phyloP scores from a whole-genome alignment of 768 basidiomycete genomes.

The Tricholoma sp. region DNA sequence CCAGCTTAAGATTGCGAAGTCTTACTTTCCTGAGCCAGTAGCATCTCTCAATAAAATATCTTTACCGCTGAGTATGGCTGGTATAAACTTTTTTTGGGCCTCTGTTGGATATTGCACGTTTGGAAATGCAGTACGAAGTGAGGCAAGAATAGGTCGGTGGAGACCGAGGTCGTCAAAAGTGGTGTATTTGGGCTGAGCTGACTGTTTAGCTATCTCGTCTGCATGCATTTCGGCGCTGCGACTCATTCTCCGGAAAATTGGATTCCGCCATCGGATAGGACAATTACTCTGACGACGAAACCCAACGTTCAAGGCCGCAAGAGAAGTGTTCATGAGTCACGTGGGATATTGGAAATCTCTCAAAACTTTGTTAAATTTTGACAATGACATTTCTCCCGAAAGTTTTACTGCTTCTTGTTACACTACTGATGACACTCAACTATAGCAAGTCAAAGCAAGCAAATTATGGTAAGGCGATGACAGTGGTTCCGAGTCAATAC shows the following conservation, averaged over 20 bases:
- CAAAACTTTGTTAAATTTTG: too few relatives aligned
- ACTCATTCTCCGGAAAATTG: constrained; percentile 17
- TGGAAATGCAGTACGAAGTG: constrained; percentile 58
- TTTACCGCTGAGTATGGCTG: constrained; percentile 48
- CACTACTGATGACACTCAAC: too few relatives aligned
- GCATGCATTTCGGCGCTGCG: constrained; percentile 18
- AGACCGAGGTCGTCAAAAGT: constrained; percentile 54
- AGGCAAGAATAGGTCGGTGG: constrained; percentile 39
- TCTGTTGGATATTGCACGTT: constrained; percentile 51
- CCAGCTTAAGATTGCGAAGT: constrained; percentile 8
- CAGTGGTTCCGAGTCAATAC: too few relatives aligned
- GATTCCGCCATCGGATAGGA: constrained; percentile 4
- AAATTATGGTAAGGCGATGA: too few relatives aligned
- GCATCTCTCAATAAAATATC: constrained; percentile 65
- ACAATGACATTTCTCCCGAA: too few relatives aligned
- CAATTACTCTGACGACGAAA: constrained; percentile 9
- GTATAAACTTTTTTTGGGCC: constrained; percentile 57
- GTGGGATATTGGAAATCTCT: not conserved
- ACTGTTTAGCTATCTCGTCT: constrained; percentile 2
- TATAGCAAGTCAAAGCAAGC: too few relatives aligned
- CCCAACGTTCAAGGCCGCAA: constrained; percentile 10
- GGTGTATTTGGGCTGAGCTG: not conserved
- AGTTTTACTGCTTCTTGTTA: too few relatives aligned
- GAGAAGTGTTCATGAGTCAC: constrained; percentile 21
- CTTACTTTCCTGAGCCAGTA: constrained; percentile 81